Base-by-base conservation (phyloP, 129 eudicot species). In the Saposhnikovia divaricata region DNA sequence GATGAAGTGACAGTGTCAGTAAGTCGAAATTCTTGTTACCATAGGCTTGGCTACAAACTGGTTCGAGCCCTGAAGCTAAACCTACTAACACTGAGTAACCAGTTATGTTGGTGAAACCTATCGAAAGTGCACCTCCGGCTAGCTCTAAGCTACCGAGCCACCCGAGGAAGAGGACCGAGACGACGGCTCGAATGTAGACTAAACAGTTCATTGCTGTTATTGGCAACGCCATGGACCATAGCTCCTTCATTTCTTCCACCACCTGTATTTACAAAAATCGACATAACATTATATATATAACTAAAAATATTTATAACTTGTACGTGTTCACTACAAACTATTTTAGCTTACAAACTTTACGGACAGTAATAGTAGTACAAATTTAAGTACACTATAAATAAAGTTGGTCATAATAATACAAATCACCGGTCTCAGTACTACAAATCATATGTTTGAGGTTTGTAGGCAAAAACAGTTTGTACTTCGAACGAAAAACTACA, bases 1-100 rank as follows among this genome's bases (percentile, higher is more conserved):
- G 93, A 65, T 85, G 85, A 19, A 95, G 87, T 2, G 99, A 90
- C 72, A 85, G 82, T 0, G 90, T 81, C n/a, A 95, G 88, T 7
- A 92, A 74, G 65, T 89, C 94, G 85, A 85, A 92, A 75, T 90
- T 92, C 42, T 92, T 86, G 86, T 85, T 81, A 8, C 98, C 98
- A 75, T 87, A 92, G 19, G 99, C 94, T 77, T 90, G 97, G 84
- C 96, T 89, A 72, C 97, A 92, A 15, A 95, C 91, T 0, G 99
- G 96, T 37, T 95, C 99, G 0, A 95, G 90, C 1, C 97, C 99
- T 1, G 97, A 90, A 4, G 97, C 96, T 1, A 95, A 74, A 27
- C 99, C 99, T 0, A 89, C 96, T 9, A 95, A 66, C 14, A 95
- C 99, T 6, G 99, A 95, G 89, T 90, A 95, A 80, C 99, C 99